Conservation (phyloP, 805 yeast genomes). For the Hanseniaspora nectarophila region DNA sequence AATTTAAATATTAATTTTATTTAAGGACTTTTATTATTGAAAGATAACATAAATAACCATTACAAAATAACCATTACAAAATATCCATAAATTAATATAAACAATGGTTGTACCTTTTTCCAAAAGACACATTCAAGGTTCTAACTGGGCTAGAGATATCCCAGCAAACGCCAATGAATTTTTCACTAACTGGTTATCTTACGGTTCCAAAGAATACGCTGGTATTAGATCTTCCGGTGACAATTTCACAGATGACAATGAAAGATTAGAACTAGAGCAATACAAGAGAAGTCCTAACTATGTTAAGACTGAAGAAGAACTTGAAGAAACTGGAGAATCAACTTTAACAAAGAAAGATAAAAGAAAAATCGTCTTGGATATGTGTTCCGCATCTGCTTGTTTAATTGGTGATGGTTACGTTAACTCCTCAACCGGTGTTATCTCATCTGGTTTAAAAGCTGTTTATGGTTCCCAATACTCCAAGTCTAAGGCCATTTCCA, state of each 20-base stretch:
- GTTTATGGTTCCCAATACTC: conserved; percentile 58
- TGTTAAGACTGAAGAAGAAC: conserved; percentile 6
- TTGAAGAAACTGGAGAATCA: conserved; percentile 1
- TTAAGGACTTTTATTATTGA: too few relatives aligned
- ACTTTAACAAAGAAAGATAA: conserved; percentile 5
- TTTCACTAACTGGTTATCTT: conserved; percentile 11
- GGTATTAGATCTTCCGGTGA: not conserved
- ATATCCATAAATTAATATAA: not conserved
- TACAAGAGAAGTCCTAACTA: conserved; percentile 9
- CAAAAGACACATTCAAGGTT: conserved; percentile 18
- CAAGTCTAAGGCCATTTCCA: conserved; percentile 57
- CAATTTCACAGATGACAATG: not conserved
- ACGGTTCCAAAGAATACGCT: conserved; percentile 8
- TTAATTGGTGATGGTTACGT: conserved; percentile 88
- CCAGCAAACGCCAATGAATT: conserved; percentile 34
- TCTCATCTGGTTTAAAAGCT: conserved; percentile 51
- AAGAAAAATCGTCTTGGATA: conserved; percentile 7
- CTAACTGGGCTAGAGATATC: conserved; percentile 36
- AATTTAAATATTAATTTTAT: too few relatives aligned
- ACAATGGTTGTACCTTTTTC: conserved; percentile 1
- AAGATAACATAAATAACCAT: too few relatives aligned
- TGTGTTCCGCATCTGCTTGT: conserved; percentile 15
- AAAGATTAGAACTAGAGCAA: conserved; percentile 2
- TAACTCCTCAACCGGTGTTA: conserved; percentile 73
- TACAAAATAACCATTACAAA: not conserved